These are phyloP conservation scores for Hagleromyces aurorensis DNA, from an alignment of 805 yeast genomes.

Conservation along the genomic window DNA sequence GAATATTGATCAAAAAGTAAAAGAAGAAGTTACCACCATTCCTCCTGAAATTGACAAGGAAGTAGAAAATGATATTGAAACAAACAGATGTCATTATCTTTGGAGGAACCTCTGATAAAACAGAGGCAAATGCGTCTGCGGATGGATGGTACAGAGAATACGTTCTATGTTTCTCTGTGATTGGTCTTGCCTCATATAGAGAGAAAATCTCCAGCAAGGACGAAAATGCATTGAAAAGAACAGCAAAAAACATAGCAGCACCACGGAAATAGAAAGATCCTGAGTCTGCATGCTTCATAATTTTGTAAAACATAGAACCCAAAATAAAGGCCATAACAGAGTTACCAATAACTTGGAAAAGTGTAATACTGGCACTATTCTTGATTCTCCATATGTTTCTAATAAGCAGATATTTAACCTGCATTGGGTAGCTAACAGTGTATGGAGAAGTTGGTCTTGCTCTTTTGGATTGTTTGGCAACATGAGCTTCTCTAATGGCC, in stretches of 20 bases:
- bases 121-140: constrained; percentile 50
- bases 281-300: constrained; percentile 32
- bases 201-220: constrained; percentile 51
- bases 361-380: constrained; percentile 42
- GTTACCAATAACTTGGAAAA: constrained; percentile 38
- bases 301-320: constrained; percentile 51
- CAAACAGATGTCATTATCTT: constrained; percentile 37
- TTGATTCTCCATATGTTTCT: constrained; percentile 43
- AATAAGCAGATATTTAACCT: constrained; percentile 38
- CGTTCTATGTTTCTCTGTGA: constrained; percentile 51
- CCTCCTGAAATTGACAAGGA: constrained; percentile 46
- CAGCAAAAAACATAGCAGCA: constrained; percentile 61
- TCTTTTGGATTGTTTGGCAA: constrained; percentile 44
- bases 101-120: constrained; percentile 44
- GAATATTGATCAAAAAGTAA: constrained; percentile 37
- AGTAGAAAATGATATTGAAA: constrained; percentile 45
- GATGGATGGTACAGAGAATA: constrained; percentile 53
- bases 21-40: constrained; percentile 48
- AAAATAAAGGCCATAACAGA: constrained; percentile 46
- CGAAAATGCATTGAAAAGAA: constrained; percentile 54
- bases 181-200: constrained; percentile 46
- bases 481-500: constrained; percentile 35
- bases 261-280: constrained; percentile 47
- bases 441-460: constrained; percentile 43
- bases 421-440: constrained; percentile 45